Base-by-base conservation (phyloP, 345 rosid genomes). In the Heritiera littoralis region DNA sequence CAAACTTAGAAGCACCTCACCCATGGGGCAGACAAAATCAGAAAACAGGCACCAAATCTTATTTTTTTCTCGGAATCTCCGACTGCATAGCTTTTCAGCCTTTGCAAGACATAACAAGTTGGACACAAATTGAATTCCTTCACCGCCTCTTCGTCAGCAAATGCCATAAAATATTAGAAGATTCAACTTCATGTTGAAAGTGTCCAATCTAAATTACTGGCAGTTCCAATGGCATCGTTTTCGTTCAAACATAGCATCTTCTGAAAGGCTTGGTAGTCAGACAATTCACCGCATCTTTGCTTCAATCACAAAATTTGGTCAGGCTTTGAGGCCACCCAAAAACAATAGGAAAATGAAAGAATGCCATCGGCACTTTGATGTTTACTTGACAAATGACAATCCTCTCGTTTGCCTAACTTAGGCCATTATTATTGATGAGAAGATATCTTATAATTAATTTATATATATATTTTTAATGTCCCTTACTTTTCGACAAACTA, bases 251-350 rank as follows among this genome's bases (percentile, higher is more conserved):
- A 70, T 48, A 9, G 9, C 48, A 32, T 73, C 32, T 20, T 69
- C 73, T 69, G 35, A 6, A n/a, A 10, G 35, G 55, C 73, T 6
- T 46, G n/a, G 43, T 11, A n/a, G 28, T 14, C 35, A 4, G 61
- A 68, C 71, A 41, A 59, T 58, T 58, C 82, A 40, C 77, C 72
- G 72, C 72, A 41, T 61, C 76, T 70, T 40, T 2, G 49, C 38
- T 41, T 23, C 9, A 20, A 15, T 51, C 55, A 70, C 77, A 60
- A 4, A 59, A 11, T 15, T 59, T 28, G 55, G 32, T 20, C n/a
- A 48, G 30, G 10, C 51, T 45, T 68, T 4, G 12, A n/a, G 45
- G 1, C 56, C 78, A 78, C 28, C 38, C 52, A 10, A 30, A 3
- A 20, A 43, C 11, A 60, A 6, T 45, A 12, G 32, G 43, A 35